These are phyloP conservation scores for Coemansia sp. DNA, from an alignment of 192 early-diverging fungal species.

Conservation along the genomic window DNA sequence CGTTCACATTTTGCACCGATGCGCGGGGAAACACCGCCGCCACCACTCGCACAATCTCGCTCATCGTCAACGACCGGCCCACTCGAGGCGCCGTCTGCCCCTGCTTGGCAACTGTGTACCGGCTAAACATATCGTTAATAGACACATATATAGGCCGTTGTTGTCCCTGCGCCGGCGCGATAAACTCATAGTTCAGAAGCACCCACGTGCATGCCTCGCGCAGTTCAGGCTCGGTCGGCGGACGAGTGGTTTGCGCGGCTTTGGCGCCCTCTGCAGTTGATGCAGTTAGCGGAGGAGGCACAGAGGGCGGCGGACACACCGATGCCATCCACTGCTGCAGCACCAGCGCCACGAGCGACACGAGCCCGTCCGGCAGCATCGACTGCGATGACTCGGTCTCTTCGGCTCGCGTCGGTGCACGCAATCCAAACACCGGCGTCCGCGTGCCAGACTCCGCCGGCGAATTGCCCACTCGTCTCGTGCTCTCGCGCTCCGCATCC, in stretches of 20 bases:
- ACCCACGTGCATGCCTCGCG: slow-evolving; percentile 57
- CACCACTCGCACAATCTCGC: slow-evolving; percentile 49
- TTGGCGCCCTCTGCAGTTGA: neutral
- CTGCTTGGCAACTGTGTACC: slow-evolving; percentile 48
- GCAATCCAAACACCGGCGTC: slow-evolving; percentile 32
- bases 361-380: slow-evolving; percentile 48
- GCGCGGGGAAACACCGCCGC: slow-evolving; percentile 49
- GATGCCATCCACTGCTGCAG: slow-evolving; percentile 49
- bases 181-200: slow-evolving; percentile 51
- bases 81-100: slow-evolving; percentile 48
- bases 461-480: neutral
- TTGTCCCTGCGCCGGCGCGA: slow-evolving; percentile 9
- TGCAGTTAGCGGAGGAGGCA: slow-evolving; percentile 7
- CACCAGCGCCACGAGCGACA: slow-evolving; percentile 38
- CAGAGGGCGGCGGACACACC: slow-evolving; percentile 11
- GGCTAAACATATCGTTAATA: slow-evolving; percentile 30
- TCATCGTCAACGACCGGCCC: slow-evolving; percentile 37
- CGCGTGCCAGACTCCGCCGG: slow-evolving; percentile 37
- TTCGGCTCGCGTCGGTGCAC: neutral
- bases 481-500: slow-evolving; percentile 29
- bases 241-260: slow-evolving; percentile 5
- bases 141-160: slow-evolving; percentile 14
- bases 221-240: slow-evolving; percentile 52
- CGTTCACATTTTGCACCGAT: slow-evolving; percentile 11
- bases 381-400: slow-evolving; percentile 21